Base-by-base conservation (phyloP, 352 stramenopile species). In the Phytophthora sojae region DNA sequence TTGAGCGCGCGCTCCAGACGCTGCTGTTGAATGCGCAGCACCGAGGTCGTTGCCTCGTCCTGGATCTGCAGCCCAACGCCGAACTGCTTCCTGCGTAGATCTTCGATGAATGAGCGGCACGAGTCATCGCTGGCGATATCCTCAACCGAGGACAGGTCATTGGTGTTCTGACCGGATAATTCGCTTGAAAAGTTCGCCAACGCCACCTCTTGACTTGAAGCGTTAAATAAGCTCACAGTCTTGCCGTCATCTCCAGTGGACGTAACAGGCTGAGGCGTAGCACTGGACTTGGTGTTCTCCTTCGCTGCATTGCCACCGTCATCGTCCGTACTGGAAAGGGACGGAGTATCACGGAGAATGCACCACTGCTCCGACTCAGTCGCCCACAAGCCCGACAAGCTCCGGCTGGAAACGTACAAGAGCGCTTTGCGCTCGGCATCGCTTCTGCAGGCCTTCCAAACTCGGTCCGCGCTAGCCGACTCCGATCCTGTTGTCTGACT, bases 1-100 rank as follows among this genome's bases (percentile, higher is more conserved):
- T 95, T 94, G n/a, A 96, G 75, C 14, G 90, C 90, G 14, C 90
- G 83, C 50, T 95, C 88, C 8, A 96, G 75, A 5, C 90, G 85
- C 55, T 93, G 79, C 17, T 93, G 86, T 65, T 96, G 90, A n/a
- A 86, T 86, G 19, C 71, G 69, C 30, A 96, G 57, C 5, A 96
- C 86, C 11, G 68, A 68, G 0, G 73, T 80, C 8, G 86, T 92
- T 12, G 77, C 81, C 45, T 79, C 77, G 37, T 93, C 86, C 12
- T 79, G 73, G 44, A 91, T 86, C 30, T 89, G 67, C 4, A 96
- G 57, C 1, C 87, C 90, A 52, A 96, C 85, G 4, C 90, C 90
- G 68, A 96, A 95, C 47, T 95, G 88, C 37, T 90, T 73, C 9
- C 78, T 88, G 9, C 90, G 85, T 5, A 96, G 68, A 5, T 83